Evolutionary conservation across 164 flowering plant species (phyloP).

Genomic region (Chloranthus sessilifolius): DNA sequence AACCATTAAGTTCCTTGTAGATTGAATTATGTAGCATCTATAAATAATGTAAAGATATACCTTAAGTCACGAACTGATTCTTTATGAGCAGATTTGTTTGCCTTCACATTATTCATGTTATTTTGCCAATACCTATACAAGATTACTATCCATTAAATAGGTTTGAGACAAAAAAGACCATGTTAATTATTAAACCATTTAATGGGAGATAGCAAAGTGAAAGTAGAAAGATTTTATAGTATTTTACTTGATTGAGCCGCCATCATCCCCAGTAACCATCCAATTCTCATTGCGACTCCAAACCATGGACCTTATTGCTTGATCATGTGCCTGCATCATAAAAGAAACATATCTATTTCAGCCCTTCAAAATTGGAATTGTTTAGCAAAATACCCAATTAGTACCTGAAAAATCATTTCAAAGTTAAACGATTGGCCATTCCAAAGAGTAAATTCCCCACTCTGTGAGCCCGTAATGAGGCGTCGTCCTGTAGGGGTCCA

Average conservation of each 20-base stretch:
- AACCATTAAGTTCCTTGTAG: not conserved
- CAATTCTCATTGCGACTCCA: slow-evolving; percentile 99
- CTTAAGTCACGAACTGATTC: slow-evolving; percentile 97
- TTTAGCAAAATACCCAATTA: slow-evolving; percentile 4
- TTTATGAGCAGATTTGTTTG: slow-evolving; percentile 91
- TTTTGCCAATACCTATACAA: slow-evolving; percentile 91
- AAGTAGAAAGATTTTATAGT: not conserved
- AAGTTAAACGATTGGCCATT: slow-evolving; percentile 98
- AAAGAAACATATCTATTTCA: not conserved
- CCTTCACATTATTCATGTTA: slow-evolving; percentile 98
- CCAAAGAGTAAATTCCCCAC: slow-evolving; percentile 99
- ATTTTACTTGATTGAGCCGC: slow-evolving; percentile 87
- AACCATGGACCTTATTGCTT: slow-evolving; percentile 96
- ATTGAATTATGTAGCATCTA: not conserved
- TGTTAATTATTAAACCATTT: too few species aligned
- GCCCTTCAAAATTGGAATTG: not conserved
- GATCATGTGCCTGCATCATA: slow-evolving; percentile 85
- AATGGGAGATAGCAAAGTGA: too few species aligned
- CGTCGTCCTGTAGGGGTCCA: slow-evolving; percentile 98
- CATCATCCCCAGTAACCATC: slow-evolving; percentile 99
- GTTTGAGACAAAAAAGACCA: not conserved
- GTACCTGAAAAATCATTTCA: slow-evolving; percentile 99
- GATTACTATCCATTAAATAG: not conserved
- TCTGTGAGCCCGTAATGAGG: slow-evolving; percentile 96
- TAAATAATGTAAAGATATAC: slow-evolving; percentile 25